Percentiles rank a stretch among this genome's conserved stretches.
phyloP scores from a whole-genome alignment of 192 early-diverging fungal genomes.

The Phlyctochytrium planicorne region DNA sequence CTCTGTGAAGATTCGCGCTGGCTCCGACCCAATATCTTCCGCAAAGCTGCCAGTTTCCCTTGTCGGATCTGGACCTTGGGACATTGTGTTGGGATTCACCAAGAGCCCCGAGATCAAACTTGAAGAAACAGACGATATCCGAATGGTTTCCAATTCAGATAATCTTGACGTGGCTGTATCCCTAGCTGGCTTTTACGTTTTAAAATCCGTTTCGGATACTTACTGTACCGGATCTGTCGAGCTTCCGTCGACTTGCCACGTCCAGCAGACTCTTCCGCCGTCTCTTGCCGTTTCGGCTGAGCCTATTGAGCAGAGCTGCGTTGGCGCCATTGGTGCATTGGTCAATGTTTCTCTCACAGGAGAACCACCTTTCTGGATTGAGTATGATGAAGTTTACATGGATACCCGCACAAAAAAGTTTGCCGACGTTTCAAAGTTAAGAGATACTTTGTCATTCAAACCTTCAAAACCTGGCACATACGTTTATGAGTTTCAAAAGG shows the following conservation, averaged over 20 bases:
- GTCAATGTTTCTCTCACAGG: slow-evolving; percentile 50
- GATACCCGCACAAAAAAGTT: neutral
- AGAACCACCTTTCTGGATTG: slow-evolving; percentile 45
- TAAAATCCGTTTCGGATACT: slow-evolving; percentile 35
- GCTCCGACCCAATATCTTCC: neutral
- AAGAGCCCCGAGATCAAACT: neutral
- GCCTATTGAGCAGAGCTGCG: slow-evolving; percentile 45
- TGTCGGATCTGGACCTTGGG: slow-evolving; percentile 53
- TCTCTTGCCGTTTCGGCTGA: slow-evolving; percentile 32
- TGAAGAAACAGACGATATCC: slow-evolving; percentile 2
- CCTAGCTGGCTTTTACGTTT: slow-evolving; percentile 36
- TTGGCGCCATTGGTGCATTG: slow-evolving; percentile 46
- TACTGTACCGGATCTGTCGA: slow-evolving; percentile 40
- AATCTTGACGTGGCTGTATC: slow-evolving; percentile 5
- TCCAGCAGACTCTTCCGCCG: slow-evolving; percentile 40
- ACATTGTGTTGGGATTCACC: slow-evolving; percentile 24
- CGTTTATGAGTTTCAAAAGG: slow-evolving; percentile 37
- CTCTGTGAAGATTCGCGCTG: slow-evolving; percentile 26
- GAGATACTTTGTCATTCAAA: slow-evolving; percentile 19
- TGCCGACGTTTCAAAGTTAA: slow-evolving; percentile 9
- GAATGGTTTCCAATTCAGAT: neutral
- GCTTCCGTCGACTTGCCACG: slow-evolving; percentile 21
- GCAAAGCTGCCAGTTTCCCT: slow-evolving; percentile 43
- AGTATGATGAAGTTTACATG: slow-evolving; percentile 30
- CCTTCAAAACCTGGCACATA: slow-evolving; percentile 38